A percentile compares a stretch with the other conserved stretches of the same genome.
phyloP scores from a whole-genome alignment of 495 filamentous ascomycete genomes.

The Trichodelitschia bisporula region DNA sequence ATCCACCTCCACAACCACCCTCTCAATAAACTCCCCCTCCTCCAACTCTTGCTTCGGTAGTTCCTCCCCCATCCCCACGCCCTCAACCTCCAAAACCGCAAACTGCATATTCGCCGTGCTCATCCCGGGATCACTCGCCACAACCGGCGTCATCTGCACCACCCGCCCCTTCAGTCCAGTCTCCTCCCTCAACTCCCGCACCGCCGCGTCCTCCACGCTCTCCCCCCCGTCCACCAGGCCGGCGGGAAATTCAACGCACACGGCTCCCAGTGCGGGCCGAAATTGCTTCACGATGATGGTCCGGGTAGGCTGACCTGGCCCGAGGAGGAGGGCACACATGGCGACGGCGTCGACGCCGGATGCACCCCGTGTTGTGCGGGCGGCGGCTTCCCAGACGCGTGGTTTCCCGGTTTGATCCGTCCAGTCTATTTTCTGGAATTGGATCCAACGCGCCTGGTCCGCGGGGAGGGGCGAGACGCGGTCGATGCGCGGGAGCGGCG shows the following conservation, averaged over 20 bases:
- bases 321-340: slow-evolving; percentile 67
- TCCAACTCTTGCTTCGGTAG: slow-evolving; percentile 18
- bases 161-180: slow-evolving; percentile 57
- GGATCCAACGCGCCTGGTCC: too few species aligned
- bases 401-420: slow-evolving; percentile 23
- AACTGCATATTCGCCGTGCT: slow-evolving; percentile 18
- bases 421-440: slow-evolving; percentile 25
- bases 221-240: slow-evolving; percentile 69
- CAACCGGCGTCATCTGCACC: too few species aligned
- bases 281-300: slow-evolving; percentile 66
- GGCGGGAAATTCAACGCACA: slow-evolving; percentile 65
- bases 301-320: slow-evolving; percentile 31
- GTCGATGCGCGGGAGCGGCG: too few species aligned
- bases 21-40: slow-evolving; percentile 17
- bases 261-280: slow-evolving; percentile 55
- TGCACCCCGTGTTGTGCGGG: slow-evolving; percentile 24
- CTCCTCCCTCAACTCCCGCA: slow-evolving; percentile 83
- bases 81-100: slow-evolving; percentile 14
- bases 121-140: slow-evolving; percentile 21
- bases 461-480: too few species aligned
- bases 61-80: slow-evolving; percentile 15
- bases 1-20: slow-evolving; percentile 14
- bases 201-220: slow-evolving; percentile 49
- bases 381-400: slow-evolving; percentile 27
- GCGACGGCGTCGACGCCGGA: slow-evolving; percentile 71